Conservation (phyloP, 177 flowering plant genomes). For the Telopea speciosissima region DNA sequence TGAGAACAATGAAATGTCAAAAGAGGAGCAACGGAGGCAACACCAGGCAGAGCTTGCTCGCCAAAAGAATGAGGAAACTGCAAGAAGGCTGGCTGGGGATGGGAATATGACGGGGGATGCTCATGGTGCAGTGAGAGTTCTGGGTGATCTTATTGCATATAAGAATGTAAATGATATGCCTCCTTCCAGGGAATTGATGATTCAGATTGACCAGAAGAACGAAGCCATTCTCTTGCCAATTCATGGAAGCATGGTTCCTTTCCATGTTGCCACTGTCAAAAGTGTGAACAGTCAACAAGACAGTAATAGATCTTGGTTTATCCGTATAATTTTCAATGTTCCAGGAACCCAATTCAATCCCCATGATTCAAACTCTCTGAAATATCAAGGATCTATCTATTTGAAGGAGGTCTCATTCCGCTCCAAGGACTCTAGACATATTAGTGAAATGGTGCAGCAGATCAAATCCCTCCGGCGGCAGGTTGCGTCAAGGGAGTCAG, state of each 20-base stretch:
- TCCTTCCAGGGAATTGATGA: constrained; percentile 56
- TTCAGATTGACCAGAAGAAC: constrained; percentile 68
- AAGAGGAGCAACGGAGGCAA: constrained; percentile 66
- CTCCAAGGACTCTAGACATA: no score
- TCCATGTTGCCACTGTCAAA: constrained; percentile 61
- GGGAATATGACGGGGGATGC: no score
- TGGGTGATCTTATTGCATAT: constrained; percentile 37
- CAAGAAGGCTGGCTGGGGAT: constrained; percentile 51
- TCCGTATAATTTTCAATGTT: constrained; percentile 63
- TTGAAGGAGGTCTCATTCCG: no score
- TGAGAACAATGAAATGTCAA: constrained; percentile 59
- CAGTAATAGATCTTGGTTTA: constrained; percentile 45
- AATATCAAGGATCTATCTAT: constrained; percentile 6
- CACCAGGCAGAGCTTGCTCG: constrained; percentile 81
- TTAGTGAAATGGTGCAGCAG: no score
- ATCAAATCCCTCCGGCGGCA: no score
- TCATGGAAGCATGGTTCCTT: constrained; percentile 70
- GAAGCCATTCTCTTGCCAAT: constrained; percentile 72
- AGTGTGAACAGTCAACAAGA: constrained; percentile 59
- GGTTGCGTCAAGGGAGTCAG: no score
- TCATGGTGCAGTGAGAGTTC: no score
- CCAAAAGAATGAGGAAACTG: constrained; percentile 80
- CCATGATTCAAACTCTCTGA: constrained; percentile 48
- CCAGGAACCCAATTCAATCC: constrained; percentile 69
- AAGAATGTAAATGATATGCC: constrained; percentile 62